These are phyloP conservation scores for Picea abies DNA, from an alignment of 83 land plant species.

Conservation along the genomic window DNA sequence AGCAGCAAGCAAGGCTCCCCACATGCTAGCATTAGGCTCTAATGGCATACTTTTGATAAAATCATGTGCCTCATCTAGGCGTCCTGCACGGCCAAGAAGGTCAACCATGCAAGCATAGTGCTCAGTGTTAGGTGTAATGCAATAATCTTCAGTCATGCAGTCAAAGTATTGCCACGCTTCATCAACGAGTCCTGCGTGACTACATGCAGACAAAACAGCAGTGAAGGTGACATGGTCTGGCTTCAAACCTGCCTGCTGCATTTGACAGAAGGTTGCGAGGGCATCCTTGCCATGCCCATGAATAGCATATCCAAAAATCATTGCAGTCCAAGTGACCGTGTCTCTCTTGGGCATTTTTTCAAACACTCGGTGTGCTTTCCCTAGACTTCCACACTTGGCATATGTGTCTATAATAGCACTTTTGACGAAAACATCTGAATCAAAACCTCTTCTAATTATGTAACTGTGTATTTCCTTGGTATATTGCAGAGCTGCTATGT, in stretches of 20 bases:
- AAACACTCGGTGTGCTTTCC: neutral
- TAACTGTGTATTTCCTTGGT: neutral
- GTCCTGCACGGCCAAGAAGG: constrained; percentile 17
- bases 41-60: constrained; percentile 15
- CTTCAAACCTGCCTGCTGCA: constrained; percentile 8
- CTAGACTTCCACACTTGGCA: constrained; percentile 15
- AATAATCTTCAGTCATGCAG: constrained; percentile 3
- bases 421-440: constrained; percentile 6
- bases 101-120: constrained; percentile 19
- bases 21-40: neutral
- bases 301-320: constrained; percentile 10
- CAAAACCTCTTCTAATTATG: constrained; percentile 7
- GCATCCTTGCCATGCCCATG: constrained; percentile 8
- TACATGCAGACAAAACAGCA: constrained; percentile 10
- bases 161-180: neutral
- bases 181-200: constrained; percentile 14
- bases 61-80: constrained; percentile 5
- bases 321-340: constrained; percentile 17
- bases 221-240: constrained; percentile 16
- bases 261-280: neutral
- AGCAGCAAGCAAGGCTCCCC: constrained; percentile 19
- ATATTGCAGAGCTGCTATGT: neutral
- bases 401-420: constrained; percentile 12
- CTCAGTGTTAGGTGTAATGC: constrained; percentile 8
- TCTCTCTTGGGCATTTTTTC: neutral